Percentiles rank a stretch among this genome's conserved stretches.
Conservation (phyloP, 805 yeast genomes). For the Ogataea glucozyma region DNA sequence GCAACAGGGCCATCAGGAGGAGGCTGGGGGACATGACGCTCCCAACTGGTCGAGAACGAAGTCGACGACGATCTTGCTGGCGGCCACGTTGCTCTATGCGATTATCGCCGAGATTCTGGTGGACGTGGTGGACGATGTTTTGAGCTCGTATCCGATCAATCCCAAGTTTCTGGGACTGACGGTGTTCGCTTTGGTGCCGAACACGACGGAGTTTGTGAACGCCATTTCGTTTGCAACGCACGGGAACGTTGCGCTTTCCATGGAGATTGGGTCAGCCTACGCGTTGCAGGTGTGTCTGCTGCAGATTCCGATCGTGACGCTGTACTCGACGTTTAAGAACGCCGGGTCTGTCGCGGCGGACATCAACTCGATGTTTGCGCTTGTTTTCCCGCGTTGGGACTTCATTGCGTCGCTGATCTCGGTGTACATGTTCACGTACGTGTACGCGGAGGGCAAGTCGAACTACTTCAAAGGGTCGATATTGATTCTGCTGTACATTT, state of each 20-base stretch:
- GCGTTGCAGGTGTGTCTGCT: slow-evolving; percentile 92
- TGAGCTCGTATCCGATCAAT: slow-evolving; percentile 73
- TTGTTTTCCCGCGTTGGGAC: slow-evolving; percentile 96
- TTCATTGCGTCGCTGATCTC: slow-evolving; percentile 80
- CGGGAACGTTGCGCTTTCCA: slow-evolving; percentile 93
- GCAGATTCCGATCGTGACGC: slow-evolving; percentile 88
- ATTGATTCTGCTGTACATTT: slow-evolving; percentile 72
- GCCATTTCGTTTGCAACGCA: slow-evolving; percentile 96
- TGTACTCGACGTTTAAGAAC: slow-evolving; percentile 61
- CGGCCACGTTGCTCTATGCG: slow-evolving; percentile 87
- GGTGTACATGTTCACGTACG: slow-evolving; percentile 85
- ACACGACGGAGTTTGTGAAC: slow-evolving; percentile 93
- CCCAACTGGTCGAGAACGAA: slow-evolving; percentile 94
- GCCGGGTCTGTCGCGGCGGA: slow-evolving; percentile 33
- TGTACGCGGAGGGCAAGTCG: slow-evolving; percentile 95
- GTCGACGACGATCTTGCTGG: slow-evolving; percentile 76
- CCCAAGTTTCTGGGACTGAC: slow-evolving; percentile 93
- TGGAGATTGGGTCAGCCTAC: slow-evolving; percentile 98
- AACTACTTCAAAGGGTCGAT: slow-evolving; percentile 96
- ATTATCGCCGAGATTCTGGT: slow-evolving; percentile 92
- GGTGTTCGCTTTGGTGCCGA: slow-evolving; percentile 93
- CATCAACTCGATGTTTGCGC: slow-evolving; percentile 59
- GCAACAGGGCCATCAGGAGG: slow-evolving; percentile 16
- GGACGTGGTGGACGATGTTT: slow-evolving; percentile 86
- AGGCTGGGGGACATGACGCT: slow-evolving; percentile 81